These are phyloP conservation scores for Cryphonectria radicalis DNA, from an alignment of 2,329 filamentous ascomycete species.

Conservation along the genomic window DNA sequence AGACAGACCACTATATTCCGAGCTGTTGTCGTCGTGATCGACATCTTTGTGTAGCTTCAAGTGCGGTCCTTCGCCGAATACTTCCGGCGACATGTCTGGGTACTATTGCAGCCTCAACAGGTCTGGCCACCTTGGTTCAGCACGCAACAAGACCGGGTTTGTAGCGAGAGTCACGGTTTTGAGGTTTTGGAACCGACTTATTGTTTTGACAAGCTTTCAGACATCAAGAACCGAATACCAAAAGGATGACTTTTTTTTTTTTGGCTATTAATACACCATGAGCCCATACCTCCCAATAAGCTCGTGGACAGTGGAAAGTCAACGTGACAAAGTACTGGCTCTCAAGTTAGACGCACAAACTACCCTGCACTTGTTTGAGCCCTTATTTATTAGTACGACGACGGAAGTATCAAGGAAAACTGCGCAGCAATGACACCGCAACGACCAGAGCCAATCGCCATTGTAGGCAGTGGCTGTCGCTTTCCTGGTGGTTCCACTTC, in stretches of 20 bases:
- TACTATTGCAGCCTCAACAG: not conserved
- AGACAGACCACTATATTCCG: not conserved
- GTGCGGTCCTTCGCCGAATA: not conserved
- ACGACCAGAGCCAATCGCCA: not conserved
- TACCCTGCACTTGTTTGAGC: not conserved
- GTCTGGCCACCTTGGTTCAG: not conserved
- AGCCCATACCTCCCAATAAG: not conserved
- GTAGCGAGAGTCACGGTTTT: not conserved
- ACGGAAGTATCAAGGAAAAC: not conserved
- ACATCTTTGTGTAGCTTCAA: not conserved
- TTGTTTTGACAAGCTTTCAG: not conserved
- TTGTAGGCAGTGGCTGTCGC: not conserved
- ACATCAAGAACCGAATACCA: not conserved
- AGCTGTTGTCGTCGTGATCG: not conserved
- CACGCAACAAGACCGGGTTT: not conserved
- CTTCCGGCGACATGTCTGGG: not conserved
- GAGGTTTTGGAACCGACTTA: not conserved
- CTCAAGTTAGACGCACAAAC: not conserved
- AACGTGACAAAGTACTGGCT: not conserved
- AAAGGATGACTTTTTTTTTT: not conserved
- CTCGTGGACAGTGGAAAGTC: not conserved
- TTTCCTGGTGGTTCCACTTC: not conserved
- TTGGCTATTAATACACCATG: not conserved
- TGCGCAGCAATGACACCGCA: not conserved
- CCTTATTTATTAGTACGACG: not conserved